A percentile compares a stretch with the other conserved stretches of the same genome.
phyloP scores from a whole-genome alignment of 805 yeast genomes.

The Geotrichum ghanense region DNA sequence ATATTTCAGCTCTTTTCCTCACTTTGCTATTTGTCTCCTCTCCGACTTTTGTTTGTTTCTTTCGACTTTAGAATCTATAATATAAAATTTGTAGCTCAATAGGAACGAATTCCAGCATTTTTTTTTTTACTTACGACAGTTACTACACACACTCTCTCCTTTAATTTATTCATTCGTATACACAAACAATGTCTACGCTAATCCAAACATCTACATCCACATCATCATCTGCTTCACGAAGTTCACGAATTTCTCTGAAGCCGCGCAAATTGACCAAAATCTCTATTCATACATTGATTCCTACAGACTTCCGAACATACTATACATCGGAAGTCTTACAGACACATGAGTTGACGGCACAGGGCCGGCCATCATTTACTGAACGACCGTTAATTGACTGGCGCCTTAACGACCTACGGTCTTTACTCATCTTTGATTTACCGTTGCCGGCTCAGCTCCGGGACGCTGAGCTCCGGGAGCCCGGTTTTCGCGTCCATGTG shows the following conservation, averaged over 20 bases:
- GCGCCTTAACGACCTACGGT: constrained; percentile 46
- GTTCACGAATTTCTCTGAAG: too few relatives aligned
- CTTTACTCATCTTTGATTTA: background rate
- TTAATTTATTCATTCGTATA: too few relatives aligned
- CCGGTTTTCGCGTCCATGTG: constrained; percentile 34
- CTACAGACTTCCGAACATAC: constrained; percentile 40
- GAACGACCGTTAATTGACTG: constrained; percentile 54
- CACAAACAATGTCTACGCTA: background rate
- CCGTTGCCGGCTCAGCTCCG: constrained; percentile 5
- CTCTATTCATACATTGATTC: constrained; percentile 39
- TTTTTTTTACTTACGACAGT: too few relatives aligned
- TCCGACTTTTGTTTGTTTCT: too few relatives aligned
- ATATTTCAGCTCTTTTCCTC: too few relatives aligned
- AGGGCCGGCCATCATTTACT: constrained; percentile 37
- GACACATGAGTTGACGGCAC: constrained; percentile 30
- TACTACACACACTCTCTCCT: too few relatives aligned
- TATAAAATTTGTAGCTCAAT: too few relatives aligned
- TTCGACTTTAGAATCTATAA: too few relatives aligned
- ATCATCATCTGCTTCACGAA: background rate
- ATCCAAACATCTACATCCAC: background rate
- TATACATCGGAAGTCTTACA: constrained; percentile 44
- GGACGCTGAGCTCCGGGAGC: constrained; percentile 11
- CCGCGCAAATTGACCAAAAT: constrained; percentile 5
- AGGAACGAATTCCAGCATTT: too few relatives aligned
- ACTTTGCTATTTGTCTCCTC: too few relatives aligned